A percentile compares a stretch with the other conserved stretches of the same genome.
phyloP scores from a whole-genome alignment of 176 grass and related monocot genomes.

The Oryza rufipogon region DNA sequence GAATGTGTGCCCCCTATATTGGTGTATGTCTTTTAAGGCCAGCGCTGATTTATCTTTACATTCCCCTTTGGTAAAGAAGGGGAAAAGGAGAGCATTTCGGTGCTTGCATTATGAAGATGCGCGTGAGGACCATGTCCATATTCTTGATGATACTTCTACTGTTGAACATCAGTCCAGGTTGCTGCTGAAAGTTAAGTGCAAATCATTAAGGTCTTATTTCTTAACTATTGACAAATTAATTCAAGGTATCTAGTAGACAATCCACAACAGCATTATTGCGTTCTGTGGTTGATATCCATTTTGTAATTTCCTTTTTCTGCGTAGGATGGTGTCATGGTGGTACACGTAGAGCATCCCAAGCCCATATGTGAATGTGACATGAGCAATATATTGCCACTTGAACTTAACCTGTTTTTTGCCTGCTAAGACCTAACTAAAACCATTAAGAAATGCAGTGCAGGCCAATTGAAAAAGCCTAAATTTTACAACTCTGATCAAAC shows the following conservation, averaged over 20 bases:
- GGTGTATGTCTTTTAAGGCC: background rate
- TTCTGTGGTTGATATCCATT: background rate
- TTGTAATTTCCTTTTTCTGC: background rate
- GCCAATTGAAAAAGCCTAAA: background rate
- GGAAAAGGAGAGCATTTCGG: background rate
- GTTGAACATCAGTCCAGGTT: background rate
- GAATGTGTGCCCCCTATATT: background rate
- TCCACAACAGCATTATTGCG: background rate
- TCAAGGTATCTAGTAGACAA: background rate
- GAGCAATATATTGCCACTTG: background rate
- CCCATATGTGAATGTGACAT: background rate
- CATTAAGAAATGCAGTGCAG: background rate
- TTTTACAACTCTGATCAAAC: background rate
- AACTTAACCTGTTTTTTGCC: background rate
- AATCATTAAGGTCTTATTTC: background rate
- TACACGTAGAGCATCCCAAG: background rate
- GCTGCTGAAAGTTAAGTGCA: background rate
- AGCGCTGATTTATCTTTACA: background rate
- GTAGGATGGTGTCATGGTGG: background rate
- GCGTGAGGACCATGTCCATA: background rate
- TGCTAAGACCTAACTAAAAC: background rate
- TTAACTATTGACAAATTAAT: background rate
- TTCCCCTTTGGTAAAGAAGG: background rate
- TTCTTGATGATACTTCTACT: background rate
- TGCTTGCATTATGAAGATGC: background rate